Conservation (phyloP, 495 filamentous ascomycete genomes). For the Acidomyces sp. region DNA sequence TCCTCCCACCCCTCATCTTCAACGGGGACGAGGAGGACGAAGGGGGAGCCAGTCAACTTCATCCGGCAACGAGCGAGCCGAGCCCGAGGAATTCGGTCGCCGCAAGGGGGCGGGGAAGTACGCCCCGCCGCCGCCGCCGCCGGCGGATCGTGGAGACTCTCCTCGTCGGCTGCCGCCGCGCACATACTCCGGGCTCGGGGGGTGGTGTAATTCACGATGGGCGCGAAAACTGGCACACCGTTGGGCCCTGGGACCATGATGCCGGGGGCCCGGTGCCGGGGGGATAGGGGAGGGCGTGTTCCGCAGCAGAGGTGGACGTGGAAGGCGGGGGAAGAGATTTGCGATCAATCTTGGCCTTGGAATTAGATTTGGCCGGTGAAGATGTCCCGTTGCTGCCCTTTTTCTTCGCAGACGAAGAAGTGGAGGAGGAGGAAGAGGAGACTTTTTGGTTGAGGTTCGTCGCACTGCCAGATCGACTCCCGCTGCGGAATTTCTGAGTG, state of each 20-base stretch:
- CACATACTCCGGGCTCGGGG: constrained; percentile 14
- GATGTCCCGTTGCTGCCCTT: constrained; percentile 7
- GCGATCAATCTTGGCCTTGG: constrained; percentile 17
- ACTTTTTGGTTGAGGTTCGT: constrained; percentile 13
- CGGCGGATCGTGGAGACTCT: constrained; percentile 15
- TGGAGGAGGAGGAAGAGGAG: no score
- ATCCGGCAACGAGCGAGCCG: constrained; percentile 20
- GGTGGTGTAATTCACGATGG: constrained; percentile 19
- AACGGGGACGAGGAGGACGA: no score
- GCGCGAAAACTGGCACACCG: constrained; percentile 24
- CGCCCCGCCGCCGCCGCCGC: no score
- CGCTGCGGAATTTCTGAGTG: constrained; percentile 4
- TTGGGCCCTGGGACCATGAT: constrained; percentile 26
- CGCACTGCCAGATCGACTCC: constrained; percentile 15
- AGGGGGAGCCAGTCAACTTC: constrained; percentile 18
- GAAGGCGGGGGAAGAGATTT: no score
- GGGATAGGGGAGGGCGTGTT: constrained; percentile 5
- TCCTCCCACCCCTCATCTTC: no score
- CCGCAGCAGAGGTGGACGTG: no score
- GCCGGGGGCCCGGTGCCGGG: constrained; percentile 16
- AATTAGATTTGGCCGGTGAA: constrained; percentile 18
- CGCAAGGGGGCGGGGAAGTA: constrained; percentile 11
- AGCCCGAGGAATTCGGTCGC: constrained; percentile 26
- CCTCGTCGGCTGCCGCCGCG: constrained; percentile 15
- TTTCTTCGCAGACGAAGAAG: no score